Evolutionary conservation across 176 grass and related monocot species (phyloP).

Genomic region (Otatea glauca): DNA sequence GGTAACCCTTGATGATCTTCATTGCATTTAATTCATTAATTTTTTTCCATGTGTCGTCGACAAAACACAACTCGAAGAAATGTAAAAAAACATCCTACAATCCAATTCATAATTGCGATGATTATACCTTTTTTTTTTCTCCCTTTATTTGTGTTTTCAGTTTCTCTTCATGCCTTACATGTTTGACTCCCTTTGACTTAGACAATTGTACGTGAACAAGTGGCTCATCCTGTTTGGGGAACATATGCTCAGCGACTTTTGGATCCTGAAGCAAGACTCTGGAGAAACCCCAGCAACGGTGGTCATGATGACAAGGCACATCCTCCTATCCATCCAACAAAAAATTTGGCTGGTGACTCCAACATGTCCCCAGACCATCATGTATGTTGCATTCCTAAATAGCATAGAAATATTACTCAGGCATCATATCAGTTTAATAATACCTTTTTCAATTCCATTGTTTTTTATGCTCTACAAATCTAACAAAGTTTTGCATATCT

Average conservation of each 20-base stretch:
- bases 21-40: not conserved
- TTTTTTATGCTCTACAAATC: slow-evolving; percentile 24
- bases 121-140: slow-evolving; percentile 11
- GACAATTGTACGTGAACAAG: slow-evolving; percentile 78
- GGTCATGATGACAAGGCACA: slow-evolving; percentile 97
- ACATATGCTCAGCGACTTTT: slow-evolving; percentile 78
- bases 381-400: slow-evolving; percentile 47
- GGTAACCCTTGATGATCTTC: slow-evolving; percentile 12
- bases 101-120: slow-evolving; percentile 3
- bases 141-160: slow-evolving; percentile 17
- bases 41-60: not conserved
- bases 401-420: slow-evolving; percentile 27
- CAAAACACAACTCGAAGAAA: slow-evolving; percentile 31
- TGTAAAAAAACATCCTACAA: not conserved
- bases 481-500: slow-evolving; percentile 18
- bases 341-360: slow-evolving; percentile 68
- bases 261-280: slow-evolving; percentile 79
- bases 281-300: slow-evolving; percentile 95
- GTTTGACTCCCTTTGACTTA: slow-evolving; percentile 43
- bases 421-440: not conserved
- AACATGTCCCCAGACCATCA: slow-evolving; percentile 71
- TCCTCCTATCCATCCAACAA: slow-evolving; percentile 95
- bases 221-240: slow-evolving; percentile 77
- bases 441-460: not conserved
- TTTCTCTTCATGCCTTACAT: slow-evolving; percentile 10